A percentile compares a stretch with the other conserved stretches of the same genome.
These are phyloP conservation scores for Ophiostoma quercus DNA, from an alignment of 2,329 filamentous ascomycete species.

Conservation along the genomic window DNA sequence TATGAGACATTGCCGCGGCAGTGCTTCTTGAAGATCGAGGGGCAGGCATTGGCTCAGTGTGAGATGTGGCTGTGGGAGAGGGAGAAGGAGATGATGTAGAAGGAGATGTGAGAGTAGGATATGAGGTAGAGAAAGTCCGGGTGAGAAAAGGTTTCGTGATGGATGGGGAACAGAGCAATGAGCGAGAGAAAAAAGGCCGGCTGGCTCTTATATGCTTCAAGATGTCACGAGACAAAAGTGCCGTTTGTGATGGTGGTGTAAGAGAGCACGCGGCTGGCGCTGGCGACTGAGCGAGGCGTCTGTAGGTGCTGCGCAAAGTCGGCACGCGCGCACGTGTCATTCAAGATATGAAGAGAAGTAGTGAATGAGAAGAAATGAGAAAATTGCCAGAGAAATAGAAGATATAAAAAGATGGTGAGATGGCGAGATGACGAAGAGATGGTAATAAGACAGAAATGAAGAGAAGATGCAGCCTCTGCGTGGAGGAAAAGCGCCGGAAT, in stretches of 20 bases:
- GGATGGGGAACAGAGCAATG: too few relatives aligned
- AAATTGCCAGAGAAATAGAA: not conserved
- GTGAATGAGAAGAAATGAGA: not conserved
- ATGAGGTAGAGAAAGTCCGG: too few relatives aligned
- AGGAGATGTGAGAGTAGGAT: not conserved
- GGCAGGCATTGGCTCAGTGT: too few relatives aligned
- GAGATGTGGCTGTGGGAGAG: not conserved
- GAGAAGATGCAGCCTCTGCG: not conserved
- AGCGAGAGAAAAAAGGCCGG: too few relatives aligned
- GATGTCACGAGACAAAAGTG: not conserved
- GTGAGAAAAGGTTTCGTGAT: too few relatives aligned
- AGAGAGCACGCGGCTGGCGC: not conserved
- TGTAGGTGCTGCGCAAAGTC: constrained; percentile 27
- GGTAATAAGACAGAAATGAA: constrained; percentile 5
- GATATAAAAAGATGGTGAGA: not conserved
- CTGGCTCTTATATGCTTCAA: too few relatives aligned
- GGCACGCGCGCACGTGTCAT: constrained; percentile 25
- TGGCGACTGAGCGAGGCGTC: constrained; percentile 22
- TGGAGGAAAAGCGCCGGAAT: not conserved
- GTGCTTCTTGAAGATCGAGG: not conserved
- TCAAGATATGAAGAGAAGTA: constrained; percentile 17
- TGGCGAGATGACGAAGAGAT: not conserved
- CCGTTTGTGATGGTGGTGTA: not conserved
- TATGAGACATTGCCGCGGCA: not conserved
- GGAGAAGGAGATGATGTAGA: not conserved